Conservation (phyloP, 2,329 filamentous ascomycete genomes). For the Neonectria hederae region DNA sequence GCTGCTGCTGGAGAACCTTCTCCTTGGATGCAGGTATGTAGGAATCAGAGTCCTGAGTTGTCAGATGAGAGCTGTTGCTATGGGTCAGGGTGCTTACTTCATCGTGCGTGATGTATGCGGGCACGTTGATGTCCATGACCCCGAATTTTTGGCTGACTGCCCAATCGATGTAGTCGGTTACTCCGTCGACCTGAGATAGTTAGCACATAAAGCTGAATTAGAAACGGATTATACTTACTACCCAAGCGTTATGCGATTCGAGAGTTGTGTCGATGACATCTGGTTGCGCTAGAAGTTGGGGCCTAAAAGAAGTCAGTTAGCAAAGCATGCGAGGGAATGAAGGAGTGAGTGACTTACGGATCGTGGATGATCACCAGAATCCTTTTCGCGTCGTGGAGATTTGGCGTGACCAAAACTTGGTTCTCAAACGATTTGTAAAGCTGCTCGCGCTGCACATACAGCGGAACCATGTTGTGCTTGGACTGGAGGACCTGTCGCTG, state of each 20-base stretch:
- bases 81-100: conserved; percentile 57
- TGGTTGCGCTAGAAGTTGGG: conserved; percentile 73
- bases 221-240: conserved; percentile 66
- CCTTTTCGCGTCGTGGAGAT: conserved; percentile 71
- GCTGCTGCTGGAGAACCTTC: conserved; percentile 64
- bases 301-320: conserved; percentile 52
- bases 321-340: neutral
- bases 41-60: conserved; percentile 56
- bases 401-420: conserved; percentile 83
- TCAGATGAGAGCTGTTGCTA: conserved; percentile 23
- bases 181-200: conserved; percentile 75
- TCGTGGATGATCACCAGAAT: conserved; percentile 91
- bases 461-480: conserved; percentile 78
- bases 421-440: conserved; percentile 84
- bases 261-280: conserved; percentile 76
- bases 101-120: conserved; percentile 75
- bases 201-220: conserved; percentile 8
- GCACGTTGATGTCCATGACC: conserved; percentile 92
- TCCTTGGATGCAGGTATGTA: conserved; percentile 58
- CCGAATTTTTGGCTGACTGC: conserved; percentile 79
- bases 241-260: conserved; percentile 85
- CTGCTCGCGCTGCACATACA: conserved; percentile 79
- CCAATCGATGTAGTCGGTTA: conserved; percentile 86
- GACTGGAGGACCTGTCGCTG: conserved; percentile 78
- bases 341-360: conserved; percentile 66